phyloP scores from a whole-genome alignment of 73 alveolate genomes.

The Paramecium sonneborni region DNA sequence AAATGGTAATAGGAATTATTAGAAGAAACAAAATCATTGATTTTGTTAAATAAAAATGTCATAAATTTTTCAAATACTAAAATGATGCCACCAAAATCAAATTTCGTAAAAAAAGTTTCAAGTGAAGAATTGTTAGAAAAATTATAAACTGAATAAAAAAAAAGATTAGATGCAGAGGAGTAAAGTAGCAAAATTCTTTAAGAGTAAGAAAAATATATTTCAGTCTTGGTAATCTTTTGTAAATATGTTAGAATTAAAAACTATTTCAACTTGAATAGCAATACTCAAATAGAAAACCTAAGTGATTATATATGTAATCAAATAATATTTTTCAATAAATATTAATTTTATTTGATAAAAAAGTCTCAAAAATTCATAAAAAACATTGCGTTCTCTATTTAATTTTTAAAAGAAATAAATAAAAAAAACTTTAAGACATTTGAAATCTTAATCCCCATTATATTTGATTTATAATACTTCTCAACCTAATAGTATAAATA shows the following conservation, averaged over 20 bases:
- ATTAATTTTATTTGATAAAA: neutral
- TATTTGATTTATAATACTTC: no score
- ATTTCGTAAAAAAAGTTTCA: neutral
- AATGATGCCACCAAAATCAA: neutral
- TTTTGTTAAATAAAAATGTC: neutral
- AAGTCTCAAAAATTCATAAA: no score
- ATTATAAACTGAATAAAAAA: neutral
- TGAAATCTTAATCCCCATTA: no score
- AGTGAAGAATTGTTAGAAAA: neutral
- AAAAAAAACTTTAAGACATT: no score
- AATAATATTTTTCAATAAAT: neutral
- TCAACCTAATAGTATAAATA: no score
- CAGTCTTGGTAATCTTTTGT: neutral
- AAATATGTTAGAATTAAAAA: neutral
- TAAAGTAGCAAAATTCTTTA: neutral
- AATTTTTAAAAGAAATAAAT: no score
- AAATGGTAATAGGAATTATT: neutral
- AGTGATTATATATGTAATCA: neutral
- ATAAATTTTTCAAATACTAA: neutral
- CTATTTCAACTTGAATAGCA: neutral
- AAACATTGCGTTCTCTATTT: no score
- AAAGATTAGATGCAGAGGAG: constrained; percentile 6
- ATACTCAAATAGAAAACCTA: neutral
- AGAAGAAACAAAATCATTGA: neutral
- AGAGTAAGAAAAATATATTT: neutral